Conservation (phyloP, 2,329 filamentous ascomycete species). For the Macrophomina tecta region DNA sequence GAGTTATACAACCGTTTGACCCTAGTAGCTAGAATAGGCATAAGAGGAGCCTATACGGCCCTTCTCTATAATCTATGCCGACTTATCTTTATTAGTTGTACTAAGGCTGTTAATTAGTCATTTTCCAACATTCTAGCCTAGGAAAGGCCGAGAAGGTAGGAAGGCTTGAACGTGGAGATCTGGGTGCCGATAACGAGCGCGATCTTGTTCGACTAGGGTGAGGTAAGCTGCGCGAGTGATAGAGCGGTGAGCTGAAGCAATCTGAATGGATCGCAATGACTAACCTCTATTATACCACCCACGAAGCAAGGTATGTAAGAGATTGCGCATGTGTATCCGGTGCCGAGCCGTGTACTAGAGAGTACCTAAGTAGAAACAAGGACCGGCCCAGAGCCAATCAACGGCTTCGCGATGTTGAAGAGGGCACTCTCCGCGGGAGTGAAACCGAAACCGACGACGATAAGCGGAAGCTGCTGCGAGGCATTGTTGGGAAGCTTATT, state of each 20-base stretch:
- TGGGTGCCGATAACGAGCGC: conserved; percentile 7
- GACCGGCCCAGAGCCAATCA: background rate
- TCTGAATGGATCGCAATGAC: background rate
- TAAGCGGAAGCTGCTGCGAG: background rate
- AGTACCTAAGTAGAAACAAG: background rate
- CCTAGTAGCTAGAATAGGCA: too few relatives aligned
- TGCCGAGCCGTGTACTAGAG: background rate
- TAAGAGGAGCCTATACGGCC: too few relatives aligned
- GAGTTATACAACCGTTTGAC: too few relatives aligned
- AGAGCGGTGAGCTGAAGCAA: background rate
- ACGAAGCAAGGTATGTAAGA: conserved; percentile 1
- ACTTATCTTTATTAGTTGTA: too few relatives aligned
- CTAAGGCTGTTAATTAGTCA: too few relatives aligned
- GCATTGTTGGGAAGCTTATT: conserved; percentile 3
- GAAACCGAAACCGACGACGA: conserved; percentile 3
- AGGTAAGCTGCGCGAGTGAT: background rate
- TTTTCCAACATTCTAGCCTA: too few relatives aligned
- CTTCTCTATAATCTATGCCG: too few relatives aligned
- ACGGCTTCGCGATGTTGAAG: background rate
- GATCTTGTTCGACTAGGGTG: conserved; percentile 9
- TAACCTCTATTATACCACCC: background rate
- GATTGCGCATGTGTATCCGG: conserved; percentile 1
- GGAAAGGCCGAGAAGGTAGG: conserved; percentile 7
- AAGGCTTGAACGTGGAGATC: conserved; percentile 6
- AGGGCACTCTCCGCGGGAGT: background rate